Base-by-base conservation (phyloP, 169 alveolate genomes). In the Miamiensis avidus region DNA sequence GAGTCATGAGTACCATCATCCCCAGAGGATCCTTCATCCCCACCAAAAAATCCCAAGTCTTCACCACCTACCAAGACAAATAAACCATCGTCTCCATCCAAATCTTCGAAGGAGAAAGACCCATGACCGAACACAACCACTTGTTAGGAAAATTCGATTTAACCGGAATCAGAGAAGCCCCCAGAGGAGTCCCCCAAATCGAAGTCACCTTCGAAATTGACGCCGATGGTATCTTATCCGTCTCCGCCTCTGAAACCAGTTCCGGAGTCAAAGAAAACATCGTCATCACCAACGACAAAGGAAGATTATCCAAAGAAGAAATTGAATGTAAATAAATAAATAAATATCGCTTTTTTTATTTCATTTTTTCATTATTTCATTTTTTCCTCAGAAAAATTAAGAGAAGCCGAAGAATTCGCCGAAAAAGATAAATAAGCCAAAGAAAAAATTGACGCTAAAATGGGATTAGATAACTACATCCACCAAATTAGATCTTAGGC, bases 181-280 rank as follows among this genome's bases (percentile, higher is more conserved):
- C 99, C 15, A 97, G 99, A 90, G 99, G 99, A 33, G 96, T 93
- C 76, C 99, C 99, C 34, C 98, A 97, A 94, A 97, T 98, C 85
- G 99, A 98, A 91, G 99, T 95, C 26, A 98, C 99, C 30, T 98
- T 98, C 93, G 99, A 98, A 86, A 96, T 98, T 65, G 99, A 98
- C 93, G 97, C 99, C 88, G 98, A 98, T 86, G 99, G 99, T 84
- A 98, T 98, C 89, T 84, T 98, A 87, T 93, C 94, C 82, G 99
- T 98, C 34, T 90, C 97, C 49, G 99, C 99, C 26, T 97, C 93
- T 74, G 99, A 98, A 87, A 97, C 97, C 95, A 99, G 98, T 29
- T 97, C 99, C 30, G 99, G 99, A 77, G 96, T 97, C 89, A 89
- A 93, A 65, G 97, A 97, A 96, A 90, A 97, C 91, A 97, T 98